Conservation (phyloP, 163 green algal genomes). For the Scenedesmus sp. region DNA sequence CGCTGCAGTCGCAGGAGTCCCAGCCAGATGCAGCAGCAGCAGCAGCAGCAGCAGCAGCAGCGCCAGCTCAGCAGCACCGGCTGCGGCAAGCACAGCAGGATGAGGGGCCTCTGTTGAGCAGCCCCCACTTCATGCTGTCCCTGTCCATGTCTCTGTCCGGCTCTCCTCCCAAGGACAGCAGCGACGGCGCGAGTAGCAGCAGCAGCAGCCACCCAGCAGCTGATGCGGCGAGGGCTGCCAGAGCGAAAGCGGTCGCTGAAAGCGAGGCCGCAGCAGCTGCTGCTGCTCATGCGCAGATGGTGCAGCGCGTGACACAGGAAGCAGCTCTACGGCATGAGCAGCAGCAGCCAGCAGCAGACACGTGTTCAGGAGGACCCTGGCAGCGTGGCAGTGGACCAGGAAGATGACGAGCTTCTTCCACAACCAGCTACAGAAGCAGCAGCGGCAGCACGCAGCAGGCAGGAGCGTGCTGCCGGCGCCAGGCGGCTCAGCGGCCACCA, state of each 20-base stretch:
- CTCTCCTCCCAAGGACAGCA: conserved; percentile 1
- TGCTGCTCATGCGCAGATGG: background rate
- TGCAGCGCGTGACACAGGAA: background rate
- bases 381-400: background rate
- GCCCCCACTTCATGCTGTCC: conserved; percentile 14
- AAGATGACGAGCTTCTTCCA: background rate
- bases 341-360: background rate
- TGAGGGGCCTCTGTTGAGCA: background rate
- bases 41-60: background rate
- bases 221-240: background rate
- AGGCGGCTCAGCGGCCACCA: conserved; percentile 25
- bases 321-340: background rate
- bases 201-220: background rate
- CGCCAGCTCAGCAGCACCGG: background rate
- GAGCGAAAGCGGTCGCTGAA: background rate
- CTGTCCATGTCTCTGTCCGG: conserved; percentile 25
- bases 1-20: background rate
- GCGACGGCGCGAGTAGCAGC: background rate
- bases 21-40: background rate
- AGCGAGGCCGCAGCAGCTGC: background rate
- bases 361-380: background rate
- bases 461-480: background rate
- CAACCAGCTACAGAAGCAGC: background rate
- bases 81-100: background rate
- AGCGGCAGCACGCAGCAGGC: background rate